Evolutionary conservation across 306 rosid genomes (phyloP), one percentile per base, ranked within the genome.

Genomic region (Cyamopsis tetragonoloba): DNA sequence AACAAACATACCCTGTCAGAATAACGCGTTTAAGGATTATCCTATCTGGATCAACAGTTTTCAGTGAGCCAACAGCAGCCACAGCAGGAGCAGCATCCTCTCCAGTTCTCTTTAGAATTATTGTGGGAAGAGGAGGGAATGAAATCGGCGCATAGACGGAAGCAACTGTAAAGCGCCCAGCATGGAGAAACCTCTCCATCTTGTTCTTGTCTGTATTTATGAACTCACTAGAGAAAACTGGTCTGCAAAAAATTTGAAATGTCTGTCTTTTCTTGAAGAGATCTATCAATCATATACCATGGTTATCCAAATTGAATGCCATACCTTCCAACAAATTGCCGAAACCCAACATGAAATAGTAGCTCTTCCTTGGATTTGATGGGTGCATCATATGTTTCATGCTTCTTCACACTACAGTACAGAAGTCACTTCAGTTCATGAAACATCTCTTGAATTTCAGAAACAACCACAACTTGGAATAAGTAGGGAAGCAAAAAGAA

Each of bases 161-260:
- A 12, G 97, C 99, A 19, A 90, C 78, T 31, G 90, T 84, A 76
- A 89, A 93, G 17, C 87, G 84, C 44, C 99, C 99, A 20, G 85
- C 77, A 86, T 88, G 99, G 71, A 93, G 99, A 85, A 93, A 93
- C 77, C 97, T 88, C 84, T 93, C 99, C 99, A 93, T 84, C 80
- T 93, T 93, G 87, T 83, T 86, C 91, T 93, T 93, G 83, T 93
- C 85, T 1, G 96, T 84, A 70, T 82, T 88, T 42, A 88, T 84
- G 83, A 74, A 83, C 71, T 93, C 96, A 39, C 84, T 61, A 48
- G 99, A 93, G 79, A 85, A 93, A 70, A 87, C 31, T 53, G 99
- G 97, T 86, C 97, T 91, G 87, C 79, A 74, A 65, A 70, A 14
- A 49, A 37, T 65, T 8, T 6, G 48, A 53, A 13, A 34, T 32